Percentiles rank a stretch among this genome's conserved stretches.
These are phyloP conservation scores for Blastocystis hominis DNA, from an alignment of 352 stramenopile species.

Conservation along the genomic window DNA sequence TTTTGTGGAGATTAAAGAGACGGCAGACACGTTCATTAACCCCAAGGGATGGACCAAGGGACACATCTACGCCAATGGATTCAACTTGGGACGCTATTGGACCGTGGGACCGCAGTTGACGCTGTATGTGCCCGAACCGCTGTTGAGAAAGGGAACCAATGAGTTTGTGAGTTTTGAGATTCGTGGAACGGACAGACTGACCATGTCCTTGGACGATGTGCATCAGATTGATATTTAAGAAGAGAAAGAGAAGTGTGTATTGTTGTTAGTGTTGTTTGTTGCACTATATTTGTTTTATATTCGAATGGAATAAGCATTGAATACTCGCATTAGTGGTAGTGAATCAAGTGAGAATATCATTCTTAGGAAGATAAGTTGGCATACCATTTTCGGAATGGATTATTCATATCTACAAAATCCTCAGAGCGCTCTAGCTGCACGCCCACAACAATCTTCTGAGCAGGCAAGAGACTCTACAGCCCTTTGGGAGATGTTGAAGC, in stretches of 20 bases:
- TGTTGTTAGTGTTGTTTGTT: not conserved
- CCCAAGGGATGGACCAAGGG: conserved; percentile 60
- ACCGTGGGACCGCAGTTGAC: conserved; percentile 62
- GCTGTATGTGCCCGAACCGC: conserved; percentile 61
- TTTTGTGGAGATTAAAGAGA: conserved; percentile 10
- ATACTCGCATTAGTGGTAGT: not conserved
- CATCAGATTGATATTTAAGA: conserved; percentile 12
- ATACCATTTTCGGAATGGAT: too few relatives aligned
- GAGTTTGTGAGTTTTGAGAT: conserved; percentile 59
- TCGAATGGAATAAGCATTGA: not conserved
- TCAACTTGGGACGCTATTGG: conserved; percentile 63
- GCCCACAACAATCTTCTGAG: too few relatives aligned
- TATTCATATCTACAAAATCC: too few relatives aligned
- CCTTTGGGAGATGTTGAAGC: too few relatives aligned
- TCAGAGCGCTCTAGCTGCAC: too few relatives aligned
- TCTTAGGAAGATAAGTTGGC: too few relatives aligned
- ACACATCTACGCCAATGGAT: conserved; percentile 61
- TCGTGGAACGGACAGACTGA: not conserved
- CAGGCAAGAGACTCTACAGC: too few relatives aligned
- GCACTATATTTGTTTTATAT: not conserved
- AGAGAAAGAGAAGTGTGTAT: not conserved
- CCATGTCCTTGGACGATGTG: not conserved
- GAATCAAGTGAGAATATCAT: too few relatives aligned
- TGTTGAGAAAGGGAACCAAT: conserved; percentile 55
- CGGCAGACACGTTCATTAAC: conserved; percentile 61